These are phyloP conservation scores for Oryza coarctata DNA, from an alignment of 176 grass and related monocot genomes.

Conservation along the genomic window DNA sequence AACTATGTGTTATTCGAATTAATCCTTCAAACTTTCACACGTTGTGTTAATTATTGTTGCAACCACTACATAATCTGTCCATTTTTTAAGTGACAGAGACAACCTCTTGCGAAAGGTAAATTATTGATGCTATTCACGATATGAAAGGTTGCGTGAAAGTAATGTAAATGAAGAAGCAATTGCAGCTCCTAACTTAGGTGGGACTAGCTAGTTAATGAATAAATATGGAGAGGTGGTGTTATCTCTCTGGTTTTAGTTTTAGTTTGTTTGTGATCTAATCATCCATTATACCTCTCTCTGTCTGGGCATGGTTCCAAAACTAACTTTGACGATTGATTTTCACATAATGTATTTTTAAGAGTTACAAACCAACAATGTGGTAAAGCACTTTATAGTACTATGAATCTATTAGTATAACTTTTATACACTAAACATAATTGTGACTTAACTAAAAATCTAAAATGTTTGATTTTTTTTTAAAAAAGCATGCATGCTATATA, in stretches of 20 bases:
- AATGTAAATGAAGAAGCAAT: background rate
- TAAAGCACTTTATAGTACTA: too few species aligned
- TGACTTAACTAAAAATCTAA: background rate
- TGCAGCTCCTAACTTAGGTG: background rate
- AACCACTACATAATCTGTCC: too few species aligned
- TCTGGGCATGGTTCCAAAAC: background rate
- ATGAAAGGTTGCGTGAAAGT: background rate
- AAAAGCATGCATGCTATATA: too few species aligned
- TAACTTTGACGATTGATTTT: too few species aligned
- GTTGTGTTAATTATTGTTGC: background rate
- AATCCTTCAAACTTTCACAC: background rate
- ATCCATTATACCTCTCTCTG: background rate
- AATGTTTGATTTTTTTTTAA: background rate
- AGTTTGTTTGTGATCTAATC: background rate
- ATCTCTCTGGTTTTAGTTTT: background rate
- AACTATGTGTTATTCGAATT: too few species aligned
- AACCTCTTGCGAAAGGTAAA: background rate
- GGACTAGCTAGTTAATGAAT: background rate
- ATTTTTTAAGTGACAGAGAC: background rate
- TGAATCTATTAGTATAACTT: too few species aligned
- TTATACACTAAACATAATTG: too few species aligned
- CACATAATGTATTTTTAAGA: too few species aligned
- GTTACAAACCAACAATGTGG: too few species aligned
- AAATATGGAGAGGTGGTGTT: background rate
- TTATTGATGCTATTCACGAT: background rate